Evolutionary conservation across 2,329 filamentous ascomycete genomes (phyloP), one percentile per base, ranked within the genome.

Genomic region (Neonectria faginata): DNA sequence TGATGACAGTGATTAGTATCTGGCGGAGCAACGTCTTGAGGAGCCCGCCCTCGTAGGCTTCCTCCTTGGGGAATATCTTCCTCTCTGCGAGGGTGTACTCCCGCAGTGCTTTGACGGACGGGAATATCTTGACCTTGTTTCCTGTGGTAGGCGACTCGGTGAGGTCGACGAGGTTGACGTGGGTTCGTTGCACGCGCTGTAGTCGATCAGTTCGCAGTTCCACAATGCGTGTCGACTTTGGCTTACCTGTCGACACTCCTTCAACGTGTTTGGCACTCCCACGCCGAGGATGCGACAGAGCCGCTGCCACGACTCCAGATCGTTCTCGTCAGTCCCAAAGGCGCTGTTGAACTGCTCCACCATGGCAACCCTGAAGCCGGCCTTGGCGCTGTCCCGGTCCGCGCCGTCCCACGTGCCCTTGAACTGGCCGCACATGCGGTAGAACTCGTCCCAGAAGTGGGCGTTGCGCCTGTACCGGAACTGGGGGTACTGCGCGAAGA

Each of bases 121-220:
- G n/a, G 45, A 70, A 69, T 9, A 44, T 33, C 20, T 62, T n/a
- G 12, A 67, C 65, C 1, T 48, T 27, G 2, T 47, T 20, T 5
- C 42, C 53, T 2, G 57, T 58, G 12, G 39, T 14, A 11, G 56
- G 47, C 16, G 39, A 42, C 45, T 68, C 51, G 5, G 61, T 18
- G 27, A 70, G 42, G 50, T 62, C 68, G 2, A 66, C 56, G 8
- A 69, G 57, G 41, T 70, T 69, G 22, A 70, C 68, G n/a, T 55
- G 54, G 2, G 14, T 59, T 5, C 36, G 29, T 11, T 51, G 41
- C 20, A 68, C 60, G 2, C 33, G n/a, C 68, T 70, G 18, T 2
- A n/a, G 14, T 14, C 1, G 12, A 5, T 57, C 7, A 51, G n/a
- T n/a, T 44, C 18, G 10, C 18, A 18, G 4, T 9, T 51, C 9